These are phyloP conservation scores for Mariannaea sp. DNA, from an alignment of 2,329 filamentous ascomycete species.

Conservation along the genomic window DNA sequence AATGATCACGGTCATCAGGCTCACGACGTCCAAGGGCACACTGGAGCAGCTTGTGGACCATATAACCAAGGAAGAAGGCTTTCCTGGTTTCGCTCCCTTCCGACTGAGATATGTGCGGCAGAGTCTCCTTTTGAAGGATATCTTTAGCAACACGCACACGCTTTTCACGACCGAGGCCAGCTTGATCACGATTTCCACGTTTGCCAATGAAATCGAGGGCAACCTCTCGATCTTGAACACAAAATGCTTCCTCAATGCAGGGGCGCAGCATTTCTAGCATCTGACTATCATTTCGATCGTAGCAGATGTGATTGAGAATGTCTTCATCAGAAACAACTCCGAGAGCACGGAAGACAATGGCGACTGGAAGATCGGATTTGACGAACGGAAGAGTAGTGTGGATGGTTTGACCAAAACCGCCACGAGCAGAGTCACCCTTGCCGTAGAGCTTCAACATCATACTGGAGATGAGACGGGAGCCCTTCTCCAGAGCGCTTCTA, in stretches of 20 bases:
- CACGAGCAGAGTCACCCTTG: constrained; percentile 78
- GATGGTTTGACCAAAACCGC: constrained; percentile 84
- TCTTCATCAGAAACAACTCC: constrained; percentile 97
- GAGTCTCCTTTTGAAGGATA: constrained; percentile 93
- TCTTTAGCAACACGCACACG: constrained; percentile 92
- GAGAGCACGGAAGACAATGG: constrained; percentile 91
- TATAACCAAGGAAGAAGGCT: constrained; percentile 97
- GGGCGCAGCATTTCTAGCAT: constrained; percentile 98
- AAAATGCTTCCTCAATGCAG: constrained; percentile 95
- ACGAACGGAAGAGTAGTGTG: constrained; percentile 92
- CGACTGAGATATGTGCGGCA: constrained; percentile 94
- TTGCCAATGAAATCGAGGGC: constrained; percentile 96
- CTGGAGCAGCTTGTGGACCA: constrained; percentile 95
- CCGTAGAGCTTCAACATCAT: constrained; percentile 88
- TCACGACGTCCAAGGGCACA: constrained; percentile 91
- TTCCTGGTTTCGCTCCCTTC: constrained; percentile 96
- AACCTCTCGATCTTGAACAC: constrained; percentile 92
- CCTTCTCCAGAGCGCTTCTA: constrained; percentile 93
- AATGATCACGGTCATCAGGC: constrained; percentile 96
- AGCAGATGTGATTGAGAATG: constrained; percentile 97
- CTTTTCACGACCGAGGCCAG: constrained; percentile 76
- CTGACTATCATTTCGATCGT: constrained; percentile 90
- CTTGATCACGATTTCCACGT: constrained; percentile 69
- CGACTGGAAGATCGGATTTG: constrained; percentile 90
- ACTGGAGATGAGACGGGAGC: constrained; percentile 90